A percentile compares a stretch with the other conserved stretches of the same genome.
Evolutionary conservation across 768 basidiomycete species (phyloP).

Genomic region (Leccinum olivaceopallidum): DNA sequence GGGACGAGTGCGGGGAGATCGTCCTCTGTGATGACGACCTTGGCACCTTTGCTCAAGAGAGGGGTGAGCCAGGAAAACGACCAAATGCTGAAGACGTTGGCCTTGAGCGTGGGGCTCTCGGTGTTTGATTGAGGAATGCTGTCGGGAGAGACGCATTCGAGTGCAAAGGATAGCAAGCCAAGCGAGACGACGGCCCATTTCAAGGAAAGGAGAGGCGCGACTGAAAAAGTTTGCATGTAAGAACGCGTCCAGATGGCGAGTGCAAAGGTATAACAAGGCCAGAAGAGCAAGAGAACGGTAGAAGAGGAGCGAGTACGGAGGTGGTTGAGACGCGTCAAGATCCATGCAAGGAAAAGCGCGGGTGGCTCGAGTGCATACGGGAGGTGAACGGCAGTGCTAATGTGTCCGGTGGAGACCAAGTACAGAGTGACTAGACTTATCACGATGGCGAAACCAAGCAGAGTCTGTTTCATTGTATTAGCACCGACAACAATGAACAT

Average conservation of each 20-base stretch:
- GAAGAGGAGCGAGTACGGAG: conserved; percentile 70
- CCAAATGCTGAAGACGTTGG: conserved; percentile 82
- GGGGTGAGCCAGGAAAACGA: conserved; percentile 87
- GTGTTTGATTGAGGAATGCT: conserved; percentile 39
- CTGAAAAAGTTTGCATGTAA: conserved; percentile 32
- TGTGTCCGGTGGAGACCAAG: conserved; percentile 38
- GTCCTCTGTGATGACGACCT: conserved; percentile 72
- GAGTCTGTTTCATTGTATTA: conserved; percentile 37
- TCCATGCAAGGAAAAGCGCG: conserved; percentile 46
- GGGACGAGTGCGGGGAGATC: conserved; percentile 79
- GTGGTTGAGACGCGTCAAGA: conserved; percentile 69
- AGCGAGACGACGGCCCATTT: conserved; percentile 45
- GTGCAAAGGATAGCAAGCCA: conserved; percentile 52
- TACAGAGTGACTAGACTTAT: conserved; percentile 46
- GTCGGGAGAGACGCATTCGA: conserved; percentile 75
- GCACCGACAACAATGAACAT: not conserved
- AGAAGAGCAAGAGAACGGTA: conserved; percentile 74
- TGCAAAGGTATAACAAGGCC: conserved; percentile 63
- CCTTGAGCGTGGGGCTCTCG: conserved; percentile 72
- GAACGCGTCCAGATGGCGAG: conserved; percentile 65
- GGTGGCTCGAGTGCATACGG: conserved; percentile 60
- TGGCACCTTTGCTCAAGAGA: conserved; percentile 68
- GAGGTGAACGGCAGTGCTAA: conserved; percentile 42
- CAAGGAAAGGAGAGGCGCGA: conserved; percentile 41
- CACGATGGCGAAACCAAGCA: conserved; percentile 48